Base-by-base conservation (phyloP, 2,329 filamentous ascomycete genomes). In the Colletotrichum chlorophyti region DNA sequence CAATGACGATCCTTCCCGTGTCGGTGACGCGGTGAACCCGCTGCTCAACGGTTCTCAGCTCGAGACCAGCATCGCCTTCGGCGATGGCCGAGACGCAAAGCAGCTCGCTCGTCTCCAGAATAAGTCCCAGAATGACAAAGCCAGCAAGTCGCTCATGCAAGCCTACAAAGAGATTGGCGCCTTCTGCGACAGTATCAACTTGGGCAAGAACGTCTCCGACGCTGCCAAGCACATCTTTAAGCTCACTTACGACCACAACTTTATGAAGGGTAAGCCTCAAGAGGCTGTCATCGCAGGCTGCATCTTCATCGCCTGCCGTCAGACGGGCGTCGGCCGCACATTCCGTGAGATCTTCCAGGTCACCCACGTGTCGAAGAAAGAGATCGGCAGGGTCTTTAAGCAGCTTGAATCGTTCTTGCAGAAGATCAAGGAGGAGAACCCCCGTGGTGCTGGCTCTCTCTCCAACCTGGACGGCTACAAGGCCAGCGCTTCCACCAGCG, bases 381-480 rank as follows among this genome's bases (percentile, higher is more conserved):
- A 99, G 71, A 97, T 99, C 63, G 95, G 95, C 19, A 83, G 93
- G 57, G 94, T 94, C 21, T 99, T 97, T 84, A 99, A 99, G 79
- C 82, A 87, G 57, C 82, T 99, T 40, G 93, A 98, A 76, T 87
- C 89, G 66, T 97, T 96, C 76, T 84, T 98, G 69, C 87, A 89
- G 68, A 88, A 88, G 67, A 84, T 88, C 47, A 85, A 91, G 69
- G 87, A 89, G 64, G 78, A 84, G 53, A 83, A 86, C 67, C 82
- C 80, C 35, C 68, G 71, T 53, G 78, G 79, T 61, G 76, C 81
- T 65, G 75, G 76, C 69, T 71, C 75, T 66, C 78, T 76, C 71
- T 80, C 78, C 80, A 85, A 76, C 72, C 85, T 88, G 75, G 83
- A 87, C 64, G 82, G 85, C 61, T 93, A 93, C 78, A 86, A 89